phyloP scores from a whole-genome alignment of 2,329 filamentous ascomycete genomes.

The Mycogone perniciosa region DNA sequence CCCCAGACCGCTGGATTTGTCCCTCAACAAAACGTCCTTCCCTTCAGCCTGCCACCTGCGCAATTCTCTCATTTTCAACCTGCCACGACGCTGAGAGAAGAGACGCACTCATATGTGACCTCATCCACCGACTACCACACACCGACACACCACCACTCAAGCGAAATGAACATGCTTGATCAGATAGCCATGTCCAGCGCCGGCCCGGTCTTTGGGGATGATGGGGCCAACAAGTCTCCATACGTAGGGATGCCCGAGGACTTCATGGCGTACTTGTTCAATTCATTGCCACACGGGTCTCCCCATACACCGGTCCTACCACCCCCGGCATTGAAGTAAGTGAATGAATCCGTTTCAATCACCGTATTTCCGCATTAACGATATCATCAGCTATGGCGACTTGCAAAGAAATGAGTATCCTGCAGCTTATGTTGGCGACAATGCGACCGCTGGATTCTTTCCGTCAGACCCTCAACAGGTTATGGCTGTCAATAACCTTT shows the following conservation, averaged over 20 bases:
- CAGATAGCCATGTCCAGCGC: constrained; percentile 59
- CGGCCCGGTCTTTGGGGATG: constrained; percentile 85
- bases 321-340: constrained; percentile 40
- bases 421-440: constrained; percentile 44
- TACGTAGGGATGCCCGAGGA: constrained; percentile 80
- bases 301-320: constrained; percentile 41
- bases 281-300: constrained; percentile 31
- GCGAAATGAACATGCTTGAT: constrained; percentile 55
- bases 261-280: constrained; percentile 80
- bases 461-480: constrained; percentile 64
- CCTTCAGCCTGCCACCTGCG: constrained; percentile 57
- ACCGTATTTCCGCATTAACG: constrained; percentile 19
- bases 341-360: constrained; percentile 8
- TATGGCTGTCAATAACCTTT: constrained; percentile 82
- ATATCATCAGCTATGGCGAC: constrained; percentile 44
- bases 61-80: constrained; percentile 39
- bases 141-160: constrained; percentile 36
- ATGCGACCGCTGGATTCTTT: constrained; percentile 47
- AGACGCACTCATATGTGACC: constrained; percentile 31
- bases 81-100: constrained; percentile 25
- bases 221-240: constrained; percentile 72
- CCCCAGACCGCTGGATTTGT: constrained; percentile 48
- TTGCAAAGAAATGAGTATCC: constrained; percentile 35
- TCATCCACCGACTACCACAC: constrained; percentile 41
- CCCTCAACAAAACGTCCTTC: constrained; percentile 54